These are phyloP conservation scores for Hortiboletus flavorubellus DNA, from an alignment of 768 basidiomycete genomes.

Conservation along the genomic window DNA sequence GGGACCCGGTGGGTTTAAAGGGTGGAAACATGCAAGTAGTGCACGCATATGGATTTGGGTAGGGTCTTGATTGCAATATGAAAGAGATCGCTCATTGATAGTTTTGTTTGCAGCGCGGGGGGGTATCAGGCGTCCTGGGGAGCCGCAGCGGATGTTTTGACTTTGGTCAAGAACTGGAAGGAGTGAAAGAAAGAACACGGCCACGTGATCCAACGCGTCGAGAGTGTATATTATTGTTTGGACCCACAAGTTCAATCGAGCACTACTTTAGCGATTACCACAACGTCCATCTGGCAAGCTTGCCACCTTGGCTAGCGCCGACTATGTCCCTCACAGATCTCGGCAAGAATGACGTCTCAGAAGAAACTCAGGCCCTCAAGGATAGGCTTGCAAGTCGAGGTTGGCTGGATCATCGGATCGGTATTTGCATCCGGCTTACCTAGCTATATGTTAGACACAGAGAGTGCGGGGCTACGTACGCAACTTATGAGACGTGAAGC, in stretches of 20 bases:
- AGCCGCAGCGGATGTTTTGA: conserved; percentile 38
- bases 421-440: conserved; percentile 4
- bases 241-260: conserved; percentile 8
- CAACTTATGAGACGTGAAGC: conserved; percentile 36
- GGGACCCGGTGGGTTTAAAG: conserved; percentile 18
- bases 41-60: conserved; percentile 65
- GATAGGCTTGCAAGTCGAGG: conserved; percentile 37
- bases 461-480: conserved; percentile 33
- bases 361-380: conserved; percentile 36
- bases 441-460: conserved; percentile 28
- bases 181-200: conserved; percentile 18
- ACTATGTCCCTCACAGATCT: conserved; percentile 39
- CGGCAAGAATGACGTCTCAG: conserved; percentile 39
- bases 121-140: conserved; percentile 46
- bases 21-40: conserved; percentile 36
- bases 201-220: conserved; percentile 34
- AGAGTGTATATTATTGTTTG: conserved; percentile 28
- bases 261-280: not conserved
- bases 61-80: conserved; percentile 4
- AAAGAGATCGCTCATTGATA: conserved; percentile 5
- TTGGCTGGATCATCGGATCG: conserved; percentile 12
- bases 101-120: conserved; percentile 24
- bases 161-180: conserved; percentile 17
- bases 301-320: conserved; percentile 15
- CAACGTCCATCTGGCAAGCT: conserved; percentile 10